A percentile compares a stretch with the other conserved stretches of the same genome.
phyloP scores from a whole-genome alignment of 1,139 yeast genomes.

The Yamadazyma taylorii region DNA sequence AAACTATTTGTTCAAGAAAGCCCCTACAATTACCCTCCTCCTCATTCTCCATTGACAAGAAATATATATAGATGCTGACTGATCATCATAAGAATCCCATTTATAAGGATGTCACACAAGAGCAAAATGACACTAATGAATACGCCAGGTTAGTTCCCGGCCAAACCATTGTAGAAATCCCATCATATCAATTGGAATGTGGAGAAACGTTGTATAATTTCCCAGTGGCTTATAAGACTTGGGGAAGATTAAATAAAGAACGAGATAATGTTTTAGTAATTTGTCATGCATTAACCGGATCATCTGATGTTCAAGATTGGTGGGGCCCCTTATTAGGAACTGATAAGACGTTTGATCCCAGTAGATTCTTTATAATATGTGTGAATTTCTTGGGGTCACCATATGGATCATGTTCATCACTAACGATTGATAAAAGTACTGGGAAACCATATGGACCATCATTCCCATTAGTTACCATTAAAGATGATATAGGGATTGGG shows the following conservation, averaged over 20 bases:
- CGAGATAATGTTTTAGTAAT: constrained; percentile 79
- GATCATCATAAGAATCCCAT: constrained; percentile 6
- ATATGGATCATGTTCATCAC: constrained; percentile 93
- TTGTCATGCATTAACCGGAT: constrained; percentile 94
- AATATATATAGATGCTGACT: no score
- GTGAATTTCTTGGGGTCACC: constrained; percentile 93
- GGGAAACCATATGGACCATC: constrained; percentile 87
- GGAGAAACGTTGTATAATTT: constrained; percentile 73
- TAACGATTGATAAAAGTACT: constrained; percentile 70
- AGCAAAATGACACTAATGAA: constrained; percentile 56
- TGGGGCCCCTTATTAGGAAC: constrained; percentile 96
- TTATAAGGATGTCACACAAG: constrained; percentile 45
- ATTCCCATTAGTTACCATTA: constrained; percentile 87
- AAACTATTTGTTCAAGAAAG: no score
- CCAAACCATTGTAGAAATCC: constrained; percentile 81
- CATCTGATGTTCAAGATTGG: constrained; percentile 96
- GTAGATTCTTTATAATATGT: constrained; percentile 81
- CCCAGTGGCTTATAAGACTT: constrained; percentile 93
- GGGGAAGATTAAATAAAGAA: constrained; percentile 77
- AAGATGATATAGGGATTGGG: constrained; percentile 89
- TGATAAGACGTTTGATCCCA: constrained; percentile 86
- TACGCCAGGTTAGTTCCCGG: constrained; percentile 71
- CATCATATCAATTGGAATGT: constrained; percentile 73
- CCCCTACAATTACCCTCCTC: no score
- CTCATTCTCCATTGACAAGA: no score